phyloP scores from a whole-genome alignment of 768 basidiomycete genomes.

The Boletus sp. region DNA sequence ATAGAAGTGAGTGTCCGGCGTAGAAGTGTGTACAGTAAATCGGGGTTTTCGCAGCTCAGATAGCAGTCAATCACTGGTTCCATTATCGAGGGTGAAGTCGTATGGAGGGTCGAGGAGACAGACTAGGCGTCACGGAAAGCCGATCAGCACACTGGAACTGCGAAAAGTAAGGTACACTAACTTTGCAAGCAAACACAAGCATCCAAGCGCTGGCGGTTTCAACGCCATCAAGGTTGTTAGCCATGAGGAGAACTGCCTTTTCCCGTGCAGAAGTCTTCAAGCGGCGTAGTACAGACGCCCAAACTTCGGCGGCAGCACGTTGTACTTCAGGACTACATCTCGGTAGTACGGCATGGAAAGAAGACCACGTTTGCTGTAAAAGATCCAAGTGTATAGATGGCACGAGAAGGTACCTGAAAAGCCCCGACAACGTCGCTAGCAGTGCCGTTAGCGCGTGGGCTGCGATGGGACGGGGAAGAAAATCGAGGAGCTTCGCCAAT shows the following conservation, averaged over 20 bases:
- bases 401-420: constrained; percentile 74
- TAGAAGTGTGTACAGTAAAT: constrained; percentile 51
- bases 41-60: constrained; percentile 40
- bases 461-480: constrained; percentile 59
- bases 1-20: constrained; percentile 77
- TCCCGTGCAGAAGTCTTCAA: constrained; percentile 61
- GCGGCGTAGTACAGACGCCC: constrained; percentile 75
- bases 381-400: constrained; percentile 55
- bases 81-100: constrained; percentile 64
- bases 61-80: constrained; percentile 55
- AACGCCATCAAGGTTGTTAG: constrained; percentile 45
- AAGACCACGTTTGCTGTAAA: constrained; percentile 59
- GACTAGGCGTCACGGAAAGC: constrained; percentile 43
- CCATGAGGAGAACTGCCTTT: constrained; percentile 55
- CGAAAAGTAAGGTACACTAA: constrained; percentile 24
- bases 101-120: constrained; percentile 82
- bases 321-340: constrained; percentile 71
- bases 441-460: constrained; percentile 60
- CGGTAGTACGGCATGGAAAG: constrained; percentile 48
- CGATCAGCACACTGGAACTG: background rate
- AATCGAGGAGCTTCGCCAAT: constrained; percentile 51
- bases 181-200: constrained; percentile 78
- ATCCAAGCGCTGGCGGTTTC: constrained; percentile 74
- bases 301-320: constrained; percentile 80
- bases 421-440: constrained; percentile 61